These are phyloP conservation scores for Canavalia ensiformis DNA, from an alignment of 306 rosid genomes.

Conservation along the genomic window DNA sequence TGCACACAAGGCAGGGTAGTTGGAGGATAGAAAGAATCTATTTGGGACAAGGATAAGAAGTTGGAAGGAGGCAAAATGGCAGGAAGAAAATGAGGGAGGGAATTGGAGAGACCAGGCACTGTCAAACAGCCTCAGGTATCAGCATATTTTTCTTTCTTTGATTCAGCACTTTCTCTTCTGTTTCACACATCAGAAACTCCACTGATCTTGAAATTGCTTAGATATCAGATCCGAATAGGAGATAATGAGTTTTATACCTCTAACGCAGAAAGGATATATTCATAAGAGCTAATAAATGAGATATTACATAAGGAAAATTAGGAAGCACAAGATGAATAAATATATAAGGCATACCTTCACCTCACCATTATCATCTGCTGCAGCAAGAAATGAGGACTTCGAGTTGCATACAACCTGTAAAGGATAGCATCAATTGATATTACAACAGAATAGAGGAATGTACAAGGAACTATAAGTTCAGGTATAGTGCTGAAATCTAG, in stretches of 20 bases:
- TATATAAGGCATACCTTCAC: constrained; percentile 69
- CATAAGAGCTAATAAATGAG: constrained; percentile 23
- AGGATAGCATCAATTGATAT: constrained; percentile 21
- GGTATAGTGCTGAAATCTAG: constrained; percentile 31
- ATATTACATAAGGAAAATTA: constrained; percentile 23
- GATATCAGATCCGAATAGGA: background rate
- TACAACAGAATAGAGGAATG: constrained; percentile 29
- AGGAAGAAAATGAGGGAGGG: background rate
- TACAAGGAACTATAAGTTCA: constrained; percentile 14
- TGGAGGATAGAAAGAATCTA: background rate
- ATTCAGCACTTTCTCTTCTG: background rate
- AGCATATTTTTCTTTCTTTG: background rate
- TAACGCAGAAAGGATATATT: constrained; percentile 35
- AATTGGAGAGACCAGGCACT: background rate
- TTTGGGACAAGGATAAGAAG: background rate
- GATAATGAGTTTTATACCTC: constrained; percentile 22
- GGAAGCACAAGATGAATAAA: constrained; percentile 22
- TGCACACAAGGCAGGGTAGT: background rate
- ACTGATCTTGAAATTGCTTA: background rate
- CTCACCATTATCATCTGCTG: constrained; percentile 94
- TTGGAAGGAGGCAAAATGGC: constrained; percentile 1
- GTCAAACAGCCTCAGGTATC: constrained; percentile 13
- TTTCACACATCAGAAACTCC: constrained; percentile 4
- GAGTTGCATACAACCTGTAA: constrained; percentile 82
- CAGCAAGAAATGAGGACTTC: constrained; percentile 87